Evolutionary conservation across 2,329 filamentous ascomycete species (phyloP), one percentile per base, ranked within the genome.

Genomic region (Hypoxylon sp.): DNA sequence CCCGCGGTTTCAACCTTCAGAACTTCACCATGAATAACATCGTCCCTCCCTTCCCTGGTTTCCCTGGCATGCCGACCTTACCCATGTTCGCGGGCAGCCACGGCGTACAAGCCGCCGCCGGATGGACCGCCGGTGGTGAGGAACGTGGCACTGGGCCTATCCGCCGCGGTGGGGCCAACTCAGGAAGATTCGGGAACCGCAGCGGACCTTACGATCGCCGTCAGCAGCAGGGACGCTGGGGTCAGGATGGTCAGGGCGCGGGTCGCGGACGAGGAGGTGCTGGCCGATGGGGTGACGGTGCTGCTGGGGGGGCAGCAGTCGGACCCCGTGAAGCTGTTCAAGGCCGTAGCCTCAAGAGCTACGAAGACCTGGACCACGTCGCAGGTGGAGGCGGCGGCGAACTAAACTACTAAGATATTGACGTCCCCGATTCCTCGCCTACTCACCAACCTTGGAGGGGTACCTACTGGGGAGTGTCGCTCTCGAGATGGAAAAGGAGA

Each of bases 341-440:
- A 71, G 96, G 96, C 4, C 88, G 96, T 61, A 97, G 92, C 65
- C 81, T 99, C 70, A 97, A 97, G 85, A 97, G 93, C 78, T 99
- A 99, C 76, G 96, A 99, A 78, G 96, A 99, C 76, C 83, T 99
- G 22, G 96, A 99, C 80, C 95, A 96, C 46, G 90, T 91, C 61
- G 89, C 89, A 36, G 88, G 89, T 12, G 84, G 87, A 33, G 92
- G 90, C 40, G 89, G 90, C 40, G 91, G 92, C 26, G 95, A 97
- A 80, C 82, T 98, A 74, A 96, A 98, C 79, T 98, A 98, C 76
- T 98, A 85, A 48, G 8, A 26, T 24, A 14, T 40, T 16, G 36
- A 40, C n/a, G n/a, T n/a, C n/a, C n/a, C n/a, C n/a, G n/a, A n/a
- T n/a, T n/a, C n/a, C n/a, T n/a, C n/a, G n/a, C n/a, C n/a, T n/a